Percentiles rank a stretch among this genome's conserved stretches.
These are phyloP conservation scores for Yamadazyma philogaea DNA, from an alignment of 805 yeast genomes.

Conservation along the genomic window DNA sequence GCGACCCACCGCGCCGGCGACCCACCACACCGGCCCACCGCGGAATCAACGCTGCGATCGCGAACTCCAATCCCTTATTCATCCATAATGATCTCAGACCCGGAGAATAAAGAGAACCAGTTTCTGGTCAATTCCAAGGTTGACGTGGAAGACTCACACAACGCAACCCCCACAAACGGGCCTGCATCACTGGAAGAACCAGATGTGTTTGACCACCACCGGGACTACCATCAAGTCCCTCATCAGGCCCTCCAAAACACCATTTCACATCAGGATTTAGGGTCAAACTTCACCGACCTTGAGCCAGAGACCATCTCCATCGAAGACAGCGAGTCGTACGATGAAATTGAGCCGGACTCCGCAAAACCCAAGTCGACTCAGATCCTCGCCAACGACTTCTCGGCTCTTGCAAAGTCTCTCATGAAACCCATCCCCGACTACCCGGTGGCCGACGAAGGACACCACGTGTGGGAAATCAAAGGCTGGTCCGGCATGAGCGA, in stretches of 20 bases:
- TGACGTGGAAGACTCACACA: background rate
- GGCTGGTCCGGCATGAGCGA: slow-evolving; percentile 45
- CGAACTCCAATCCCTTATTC: background rate
- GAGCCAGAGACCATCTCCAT: background rate
- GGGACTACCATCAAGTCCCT: no score
- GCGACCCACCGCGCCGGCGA: background rate
- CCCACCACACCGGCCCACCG: background rate
- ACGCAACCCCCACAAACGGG: background rate
- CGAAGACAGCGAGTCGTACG: background rate
- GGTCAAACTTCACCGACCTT: background rate
- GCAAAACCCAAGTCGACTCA: background rate
- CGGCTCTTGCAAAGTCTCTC: slow-evolving; percentile 24
- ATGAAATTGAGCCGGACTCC: background rate
- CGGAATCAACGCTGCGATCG: background rate
- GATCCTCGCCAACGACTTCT: slow-evolving; percentile 28
- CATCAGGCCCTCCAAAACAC: background rate
- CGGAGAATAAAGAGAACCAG: slow-evolving; percentile 15
- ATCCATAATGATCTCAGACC: slow-evolving; percentile 12
- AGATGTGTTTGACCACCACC: background rate
- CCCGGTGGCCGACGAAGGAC: slow-evolving; percentile 32
- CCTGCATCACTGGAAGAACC: background rate
- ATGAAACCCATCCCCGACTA: slow-evolving; percentile 40
- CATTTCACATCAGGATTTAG: background rate
- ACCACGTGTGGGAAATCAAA: slow-evolving; percentile 49
- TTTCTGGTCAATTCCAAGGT: slow-evolving; percentile 4